Base-by-base conservation (phyloP, 2,329 filamentous ascomycete genomes). In the Cladophialophora carrionii region DNA sequence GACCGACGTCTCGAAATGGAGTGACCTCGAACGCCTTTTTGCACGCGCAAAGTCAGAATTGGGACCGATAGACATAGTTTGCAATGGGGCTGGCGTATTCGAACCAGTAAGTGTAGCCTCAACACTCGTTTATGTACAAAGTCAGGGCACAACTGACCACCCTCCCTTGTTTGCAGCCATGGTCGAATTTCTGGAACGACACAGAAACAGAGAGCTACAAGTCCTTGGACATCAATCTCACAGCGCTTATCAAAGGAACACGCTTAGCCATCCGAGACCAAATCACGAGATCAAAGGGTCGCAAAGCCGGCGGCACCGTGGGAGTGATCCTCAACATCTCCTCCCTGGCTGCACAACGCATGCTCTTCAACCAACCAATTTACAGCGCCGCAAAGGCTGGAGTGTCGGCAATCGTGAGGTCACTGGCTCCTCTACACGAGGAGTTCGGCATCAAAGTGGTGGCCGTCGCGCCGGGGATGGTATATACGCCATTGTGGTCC, bases 401-500 rank as follows among this genome's bases (percentile, higher is more conserved):
- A 8, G 77, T 84, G 62, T 79, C 71, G 48, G 80, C 80, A 4
- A 75, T 84, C 41, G 66, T 86, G 6, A 80, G 84, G 61, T 79
- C 78, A 2, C 73, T 87, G 8, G 80, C 76, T 0, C 73, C 76
- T 0, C 77, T 87, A 4, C 84, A 86, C 20, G 72, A 70, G 0
- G 72, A 71, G 1, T 69, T 83, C 29, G 83, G 82, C 0, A 84
- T 88, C 58, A 75, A 84, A 0, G 84, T 87, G 12, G 87, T 84
- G 24, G 85, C 82, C 5, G 85, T 88, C 2, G 85, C 85, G 7
- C 85, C 85, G 0, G 85, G 85, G 0, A 74, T 87, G 1, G 85
- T 87, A 69, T 85, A 82, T 65, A 88, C 85, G 17, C 85, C 85
- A 6, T 74, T 88, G 2, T 88, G 85, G 85, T 84, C 81, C 0